Evolutionary conservation across 2,329 filamentous ascomycete genomes (phyloP).

Genomic region (Aureobasidium sp.): DNA sequence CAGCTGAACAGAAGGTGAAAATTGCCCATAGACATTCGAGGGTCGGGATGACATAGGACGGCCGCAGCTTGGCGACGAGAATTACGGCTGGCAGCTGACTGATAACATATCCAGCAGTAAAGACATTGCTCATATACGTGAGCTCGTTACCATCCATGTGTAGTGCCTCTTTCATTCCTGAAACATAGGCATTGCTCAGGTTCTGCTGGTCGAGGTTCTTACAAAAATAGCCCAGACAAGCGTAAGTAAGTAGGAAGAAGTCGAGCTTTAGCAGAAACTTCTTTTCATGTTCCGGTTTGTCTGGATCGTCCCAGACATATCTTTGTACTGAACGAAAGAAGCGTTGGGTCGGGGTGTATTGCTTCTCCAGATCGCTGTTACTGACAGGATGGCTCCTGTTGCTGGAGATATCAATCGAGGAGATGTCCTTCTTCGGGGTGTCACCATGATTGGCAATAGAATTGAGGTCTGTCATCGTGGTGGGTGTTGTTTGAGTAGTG

Average conservation of each 20-base stretch:
- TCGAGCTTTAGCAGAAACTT: constrained; percentile 51
- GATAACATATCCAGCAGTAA: constrained; percentile 44
- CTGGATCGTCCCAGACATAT: constrained; percentile 14
- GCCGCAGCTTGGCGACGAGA: constrained; percentile 38
- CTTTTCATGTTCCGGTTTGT: constrained; percentile 4
- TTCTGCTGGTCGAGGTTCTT: constrained; percentile 53
- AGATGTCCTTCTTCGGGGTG: background rate
- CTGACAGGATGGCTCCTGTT: background rate
- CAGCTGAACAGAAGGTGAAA: constrained; percentile 52
- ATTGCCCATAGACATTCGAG: constrained; percentile 50
- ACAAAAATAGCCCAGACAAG: constrained; percentile 49
- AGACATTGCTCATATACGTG: constrained; percentile 50
- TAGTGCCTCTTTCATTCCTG: constrained; percentile 48
- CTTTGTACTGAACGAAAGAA: constrained; percentile 9
- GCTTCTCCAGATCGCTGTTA: background rate
- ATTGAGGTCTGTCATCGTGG: background rate
- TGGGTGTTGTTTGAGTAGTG: no score
- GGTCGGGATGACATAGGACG: constrained; percentile 46
- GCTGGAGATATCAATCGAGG: background rate
- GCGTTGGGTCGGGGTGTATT: background rate
- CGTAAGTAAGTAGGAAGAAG: constrained; percentile 49
- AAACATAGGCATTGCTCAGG: constrained; percentile 51
- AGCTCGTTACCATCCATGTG: constrained; percentile 48
- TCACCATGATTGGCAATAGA: background rate
- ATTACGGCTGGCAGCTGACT: constrained; percentile 49